A percentile compares a stretch with the other conserved stretches of the same genome.
These are phyloP conservation scores for Hemileccinum rubropunctum DNA, from an alignment of 768 basidiomycete species.

Conservation along the genomic window DNA sequence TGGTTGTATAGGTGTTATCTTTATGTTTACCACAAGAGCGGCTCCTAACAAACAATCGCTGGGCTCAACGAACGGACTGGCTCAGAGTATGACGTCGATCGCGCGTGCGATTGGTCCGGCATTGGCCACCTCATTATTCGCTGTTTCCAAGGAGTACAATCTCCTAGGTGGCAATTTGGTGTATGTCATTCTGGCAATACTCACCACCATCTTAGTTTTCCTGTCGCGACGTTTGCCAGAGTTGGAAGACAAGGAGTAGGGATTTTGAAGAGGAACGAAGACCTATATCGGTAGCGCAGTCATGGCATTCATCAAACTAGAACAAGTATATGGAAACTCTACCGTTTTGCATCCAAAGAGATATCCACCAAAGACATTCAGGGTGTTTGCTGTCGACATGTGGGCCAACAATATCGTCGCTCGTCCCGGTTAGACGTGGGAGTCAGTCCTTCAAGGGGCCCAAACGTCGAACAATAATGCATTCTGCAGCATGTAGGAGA, in stretches of 20 bases:
- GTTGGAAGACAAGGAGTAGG: constrained; percentile 12
- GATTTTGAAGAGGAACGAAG: no score
- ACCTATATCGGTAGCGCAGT: no score
- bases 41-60: constrained; percentile 52
- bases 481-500: constrained; percentile 1
- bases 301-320: no score
- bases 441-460: no score
- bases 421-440: not conserved
- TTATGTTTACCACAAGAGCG: constrained; percentile 51
- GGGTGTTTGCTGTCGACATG: constrained; percentile 46
- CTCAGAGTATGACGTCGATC: constrained; percentile 45
- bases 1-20: constrained; percentile 39
- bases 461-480: not conserved
- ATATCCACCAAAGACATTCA: constrained; percentile 25
- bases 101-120: constrained; percentile 51
- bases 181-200: constrained; percentile 39
- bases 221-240: constrained; percentile 25
- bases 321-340: no score
- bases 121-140: constrained; percentile 50
- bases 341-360: no score
- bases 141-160: constrained; percentile 47
- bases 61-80: constrained; percentile 57
- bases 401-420: no score
- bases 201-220: constrained; percentile 25
- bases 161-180: constrained; percentile 50